These are phyloP conservation scores for Dothistroma septosporum DNA, from an alignment of 2,329 filamentous ascomycete genomes.

Conservation along the genomic window DNA sequence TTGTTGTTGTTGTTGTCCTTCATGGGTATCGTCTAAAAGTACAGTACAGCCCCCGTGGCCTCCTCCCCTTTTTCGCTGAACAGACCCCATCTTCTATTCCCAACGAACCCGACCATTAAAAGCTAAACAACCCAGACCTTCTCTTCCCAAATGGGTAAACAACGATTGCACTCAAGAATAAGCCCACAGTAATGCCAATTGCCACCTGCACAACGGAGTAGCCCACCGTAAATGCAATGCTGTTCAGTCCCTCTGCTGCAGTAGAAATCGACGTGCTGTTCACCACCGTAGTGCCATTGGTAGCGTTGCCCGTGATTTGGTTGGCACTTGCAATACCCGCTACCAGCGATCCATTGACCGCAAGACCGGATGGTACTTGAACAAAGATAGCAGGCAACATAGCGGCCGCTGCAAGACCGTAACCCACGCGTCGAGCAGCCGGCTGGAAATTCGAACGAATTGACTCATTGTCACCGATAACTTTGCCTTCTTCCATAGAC, in stretches of 20 bases:
- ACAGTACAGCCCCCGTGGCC: not conserved
- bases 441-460: slow-evolving; percentile 22
- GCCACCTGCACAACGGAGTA: slow-evolving; percentile 49
- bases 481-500: slow-evolving; percentile 30
- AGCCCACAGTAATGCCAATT: slow-evolving; percentile 49
- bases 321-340: slow-evolving; percentile 55
- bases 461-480: slow-evolving; percentile 26
- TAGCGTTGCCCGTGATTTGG: slow-evolving; percentile 46
- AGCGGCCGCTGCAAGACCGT: slow-evolving; percentile 76
- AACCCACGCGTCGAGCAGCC: slow-evolving; percentile 52
- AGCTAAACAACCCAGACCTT: slow-evolving; percentile 43
- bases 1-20: not conserved
- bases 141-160: slow-evolving; percentile 50
- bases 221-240: slow-evolving; percentile 46
- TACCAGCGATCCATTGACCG: slow-evolving; percentile 55
- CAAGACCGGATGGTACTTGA: slow-evolving; percentile 58
- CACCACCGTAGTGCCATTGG: slow-evolving; percentile 44
- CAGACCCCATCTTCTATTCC: not conserved
- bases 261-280: slow-evolving; percentile 34
- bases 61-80: not conserved
- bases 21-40: not conserved
- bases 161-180: slow-evolving; percentile 47
- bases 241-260: slow-evolving; percentile 35
- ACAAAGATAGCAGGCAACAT: slow-evolving; percentile 84
- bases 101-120: slow-evolving; percentile 20